These are phyloP conservation scores for Xylariales sp. DNA, from an alignment of 2,329 filamentous ascomycete genomes.

Conservation along the genomic window DNA sequence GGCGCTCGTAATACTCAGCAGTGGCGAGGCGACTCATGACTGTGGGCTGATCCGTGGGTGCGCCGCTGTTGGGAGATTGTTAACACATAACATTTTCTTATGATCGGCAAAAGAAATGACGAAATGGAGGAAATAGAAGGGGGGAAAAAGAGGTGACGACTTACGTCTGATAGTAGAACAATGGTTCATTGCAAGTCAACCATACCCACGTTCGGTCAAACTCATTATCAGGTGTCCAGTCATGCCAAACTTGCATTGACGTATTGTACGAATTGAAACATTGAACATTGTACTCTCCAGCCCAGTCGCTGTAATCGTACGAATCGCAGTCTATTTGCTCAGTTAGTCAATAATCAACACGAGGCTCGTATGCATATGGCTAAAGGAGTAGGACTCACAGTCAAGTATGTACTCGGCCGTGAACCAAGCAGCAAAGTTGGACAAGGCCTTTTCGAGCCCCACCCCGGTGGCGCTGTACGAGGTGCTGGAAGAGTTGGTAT, in stretches of 20 bases:
- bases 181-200: slow-evolving; percentile 60
- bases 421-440: slow-evolving; percentile 50
- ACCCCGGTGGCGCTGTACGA: slow-evolving; percentile 39
- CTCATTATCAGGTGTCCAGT: slow-evolving; percentile 40
- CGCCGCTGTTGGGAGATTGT: slow-evolving; percentile 39
- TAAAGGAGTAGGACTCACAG: slow-evolving; percentile 30
- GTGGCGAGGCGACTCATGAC: slow-evolving; percentile 49
- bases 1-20: slow-evolving; percentile 48
- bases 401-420: slow-evolving; percentile 39
- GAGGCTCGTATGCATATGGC: too few species aligned
- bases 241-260: slow-evolving; percentile 45
- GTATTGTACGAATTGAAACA: slow-evolving; percentile 52
- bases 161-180: slow-evolving; percentile 51
- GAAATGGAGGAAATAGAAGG: too few species aligned
- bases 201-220: slow-evolving; percentile 53
- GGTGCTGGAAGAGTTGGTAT: slow-evolving; percentile 17
- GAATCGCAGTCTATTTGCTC: slow-evolving; percentile 27
- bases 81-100: too few species aligned
- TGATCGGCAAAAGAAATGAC: too few species aligned
- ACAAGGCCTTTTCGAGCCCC: slow-evolving; percentile 45
- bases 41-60: slow-evolving; percentile 35
- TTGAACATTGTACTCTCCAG: slow-evolving; percentile 32
- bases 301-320: slow-evolving; percentile 43
- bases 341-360: not conserved
- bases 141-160: slow-evolving; percentile 11